Percentiles rank a stretch among this genome's conserved stretches.
phyloP scores from a whole-genome alignment of 345 rosid species.

The Xanthoceras sorbifolium region DNA sequence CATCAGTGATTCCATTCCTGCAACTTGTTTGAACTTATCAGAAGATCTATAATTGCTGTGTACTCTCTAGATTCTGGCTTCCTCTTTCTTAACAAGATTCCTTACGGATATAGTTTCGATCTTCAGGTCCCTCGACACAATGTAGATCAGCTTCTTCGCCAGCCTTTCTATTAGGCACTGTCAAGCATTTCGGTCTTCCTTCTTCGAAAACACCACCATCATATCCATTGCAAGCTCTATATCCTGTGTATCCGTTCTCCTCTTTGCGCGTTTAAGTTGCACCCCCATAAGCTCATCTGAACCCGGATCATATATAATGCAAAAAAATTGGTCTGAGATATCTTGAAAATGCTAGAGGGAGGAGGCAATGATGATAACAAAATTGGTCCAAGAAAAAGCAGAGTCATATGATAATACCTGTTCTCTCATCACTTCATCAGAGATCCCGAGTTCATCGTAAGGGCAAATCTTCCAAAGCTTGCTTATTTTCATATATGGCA shows the following conservation, averaged over 20 bases:
- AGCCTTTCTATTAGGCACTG: conserved; percentile 64
- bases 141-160: conserved; percentile 70
- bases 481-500: conserved; percentile 45
- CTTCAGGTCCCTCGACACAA: conserved; percentile 55
- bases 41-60: conserved; percentile 59
- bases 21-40: conserved; percentile 63
- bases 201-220: conserved; percentile 69
- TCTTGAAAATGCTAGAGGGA: too few species aligned
- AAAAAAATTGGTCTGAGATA: too few species aligned
- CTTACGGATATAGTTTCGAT: conserved; percentile 57
- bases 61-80: conserved; percentile 37
- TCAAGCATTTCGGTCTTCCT: conserved; percentile 63
- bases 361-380: too few species aligned
- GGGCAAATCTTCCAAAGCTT: conserved; percentile 49
- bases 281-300: conserved; percentile 52
- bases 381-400: too few species aligned
- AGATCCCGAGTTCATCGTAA: conserved; percentile 49
- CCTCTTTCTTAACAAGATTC: conserved; percentile 49
- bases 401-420: conserved; percentile 41
- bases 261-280: conserved; percentile 59
- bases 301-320: conserved; percentile 5
- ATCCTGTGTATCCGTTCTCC: conserved; percentile 78
- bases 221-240: conserved; percentile 80
- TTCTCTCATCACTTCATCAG: conserved; percentile 60
- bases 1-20: conserved; percentile 55